Evolutionary conservation across 257 asterid genomes (phyloP).

Genomic region (Parsonsia alboflavescens): DNA sequence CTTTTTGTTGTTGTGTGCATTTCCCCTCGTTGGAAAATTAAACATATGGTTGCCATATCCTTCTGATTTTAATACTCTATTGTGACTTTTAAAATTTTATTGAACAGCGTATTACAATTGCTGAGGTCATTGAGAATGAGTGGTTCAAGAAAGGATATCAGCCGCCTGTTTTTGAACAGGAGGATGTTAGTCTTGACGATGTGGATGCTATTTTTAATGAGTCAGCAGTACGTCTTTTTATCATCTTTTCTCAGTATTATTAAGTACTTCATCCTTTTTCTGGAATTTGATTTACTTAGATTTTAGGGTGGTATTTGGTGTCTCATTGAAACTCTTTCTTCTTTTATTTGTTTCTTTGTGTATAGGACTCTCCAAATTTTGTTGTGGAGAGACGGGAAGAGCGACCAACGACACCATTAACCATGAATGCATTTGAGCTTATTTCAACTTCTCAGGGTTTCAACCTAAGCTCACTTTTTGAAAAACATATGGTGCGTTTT

Average conservation of each 20-base stretch:
- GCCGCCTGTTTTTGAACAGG: slow-evolving; percentile 67
- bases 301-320: neutral
- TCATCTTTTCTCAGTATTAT: neutral
- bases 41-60: neutral
- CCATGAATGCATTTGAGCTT: slow-evolving; percentile 96
- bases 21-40: neutral
- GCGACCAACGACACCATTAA: slow-evolving; percentile 51
- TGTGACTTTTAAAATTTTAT: neutral
- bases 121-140: slow-evolving; percentile 72
- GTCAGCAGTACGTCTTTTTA: slow-evolving; percentile 41
- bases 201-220: slow-evolving; percentile 72
- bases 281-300: neutral
- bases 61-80: neutral
- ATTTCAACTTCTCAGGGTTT: slow-evolving; percentile 97
- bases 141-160: slow-evolving; percentile 97
- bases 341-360: neutral
- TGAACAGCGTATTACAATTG: slow-evolving; percentile 73
- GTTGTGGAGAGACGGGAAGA: slow-evolving; percentile 88
- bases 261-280: neutral
- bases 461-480: slow-evolving; percentile 80
- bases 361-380: slow-evolving; percentile 61
- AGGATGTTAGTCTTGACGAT: slow-evolving; percentile 80
- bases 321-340: neutral
- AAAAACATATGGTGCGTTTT: slow-evolving; percentile 73
- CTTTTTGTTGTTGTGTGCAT: neutral